Base-by-base conservation (phyloP, 2,329 filamentous ascomycete genomes). In the Exophiala aquamarina region DNA sequence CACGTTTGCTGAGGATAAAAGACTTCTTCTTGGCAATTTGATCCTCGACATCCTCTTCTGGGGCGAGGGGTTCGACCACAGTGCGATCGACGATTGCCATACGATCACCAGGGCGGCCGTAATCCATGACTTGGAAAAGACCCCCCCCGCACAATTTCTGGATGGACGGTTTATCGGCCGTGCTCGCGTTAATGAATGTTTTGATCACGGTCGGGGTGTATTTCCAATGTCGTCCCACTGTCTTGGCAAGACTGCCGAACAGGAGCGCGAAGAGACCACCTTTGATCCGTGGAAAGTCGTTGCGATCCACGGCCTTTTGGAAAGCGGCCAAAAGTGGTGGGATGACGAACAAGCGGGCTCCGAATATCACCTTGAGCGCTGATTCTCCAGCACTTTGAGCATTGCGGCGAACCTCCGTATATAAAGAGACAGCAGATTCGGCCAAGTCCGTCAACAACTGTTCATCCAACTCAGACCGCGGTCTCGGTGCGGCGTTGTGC, bases 351-450 rank as follows among this genome's bases (percentile, higher is more conserved):
- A 90, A 85, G 45, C 91, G 84, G 17, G 90, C 88, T 1, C 91
- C 93, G 57, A 95, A 86, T 10, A 98, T 78, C 20, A 87, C 87
- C 70, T 95, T 96, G 23, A 97, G 79, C 0, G 93, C 93, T 0
- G 93, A 94, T 66, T 98, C 94, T 47, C 89, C 87, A 0, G 93
- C 89, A 51, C 84, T 86, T 66, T 98, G 93, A 2, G 93, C 93
- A 43, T 91, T 91, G 23, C 91, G 81, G n/a, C 94, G 86, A 41
- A 97, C 93, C 63, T 98, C 93, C 0, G 93, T 93, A 64, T 98
- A 98, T 3, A 89, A 73, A 0, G 92, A 97, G 2, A 95, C 84
- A 54, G 87, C 90, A 0, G 92, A 96, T 59, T 94, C 81, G 4
- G 91, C 89, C 29, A 98, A 77, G 64, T 98, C 91, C 13, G 95